phyloP scores from a whole-genome alignment of 225 moss, liverwort and hornwort genomes.

The Physcomitrellopsis africana region DNA sequence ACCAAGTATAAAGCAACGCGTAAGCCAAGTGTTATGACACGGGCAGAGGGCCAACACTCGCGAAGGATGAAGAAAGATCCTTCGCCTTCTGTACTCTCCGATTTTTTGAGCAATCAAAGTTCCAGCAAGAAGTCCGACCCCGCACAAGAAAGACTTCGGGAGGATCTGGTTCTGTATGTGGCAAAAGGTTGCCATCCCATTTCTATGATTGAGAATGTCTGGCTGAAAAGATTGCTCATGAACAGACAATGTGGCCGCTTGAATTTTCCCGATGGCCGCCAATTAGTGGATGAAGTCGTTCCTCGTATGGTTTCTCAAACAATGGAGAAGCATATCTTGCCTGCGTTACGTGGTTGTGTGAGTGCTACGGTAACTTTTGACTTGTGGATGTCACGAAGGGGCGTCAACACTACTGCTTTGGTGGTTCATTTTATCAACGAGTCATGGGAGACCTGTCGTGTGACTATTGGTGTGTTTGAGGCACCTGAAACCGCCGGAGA shows the following conservation, averaged over 20 bases:
- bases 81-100: slow-evolving; percentile 41
- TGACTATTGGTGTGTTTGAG: slow-evolving; percentile 56
- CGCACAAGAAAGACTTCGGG: slow-evolving; percentile 48
- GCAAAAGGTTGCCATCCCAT: slow-evolving; percentile 56
- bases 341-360: slow-evolving; percentile 45
- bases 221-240: slow-evolving; percentile 49
- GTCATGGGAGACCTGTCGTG: slow-evolving; percentile 52
- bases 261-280: slow-evolving; percentile 45
- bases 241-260: slow-evolving; percentile 49
- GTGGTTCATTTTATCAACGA: slow-evolving; percentile 60
- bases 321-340: slow-evolving; percentile 55
- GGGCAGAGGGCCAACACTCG: slow-evolving; percentile 41
- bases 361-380: slow-evolving; percentile 49
- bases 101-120: slow-evolving; percentile 34
- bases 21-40: slow-evolving; percentile 36
- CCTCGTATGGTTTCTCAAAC: slow-evolving; percentile 60
- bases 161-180: slow-evolving; percentile 53
- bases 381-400: slow-evolving; percentile 52
- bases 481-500: slow-evolving; percentile 34
- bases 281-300: slow-evolving; percentile 51
- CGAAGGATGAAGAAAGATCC: slow-evolving; percentile 47
- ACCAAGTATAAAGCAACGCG: slow-evolving; percentile 57
- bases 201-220: slow-evolving; percentile 53
- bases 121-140: slow-evolving; percentile 50
- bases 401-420: slow-evolving; percentile 43